phyloP scores from a whole-genome alignment of 2,329 filamentous ascomycete species.

The Myriosclerotinia scirpicola region DNA sequence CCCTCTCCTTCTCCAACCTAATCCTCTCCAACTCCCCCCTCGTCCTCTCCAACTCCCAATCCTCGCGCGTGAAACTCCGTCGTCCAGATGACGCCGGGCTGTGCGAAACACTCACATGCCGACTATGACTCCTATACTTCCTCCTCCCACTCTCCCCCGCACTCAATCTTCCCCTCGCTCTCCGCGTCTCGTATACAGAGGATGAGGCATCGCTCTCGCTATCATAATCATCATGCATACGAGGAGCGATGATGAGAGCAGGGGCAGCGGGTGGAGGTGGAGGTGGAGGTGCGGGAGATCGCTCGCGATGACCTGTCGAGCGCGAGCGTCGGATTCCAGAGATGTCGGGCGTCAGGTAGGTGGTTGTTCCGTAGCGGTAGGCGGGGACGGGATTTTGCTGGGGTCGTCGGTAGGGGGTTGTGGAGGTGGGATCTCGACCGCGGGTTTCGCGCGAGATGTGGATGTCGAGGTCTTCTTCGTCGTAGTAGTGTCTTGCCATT shows the following conservation, averaged over 20 bases:
- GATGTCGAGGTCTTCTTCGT: slow-evolving; percentile 58
- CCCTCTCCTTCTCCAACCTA: slow-evolving; percentile 42
- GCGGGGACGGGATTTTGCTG: slow-evolving; percentile 27
- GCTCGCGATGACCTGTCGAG: slow-evolving; percentile 26
- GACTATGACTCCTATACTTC: slow-evolving; percentile 18
- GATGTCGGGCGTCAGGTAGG: slow-evolving; percentile 33
- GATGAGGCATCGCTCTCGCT: slow-evolving; percentile 19
- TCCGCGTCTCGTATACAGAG: neutral
- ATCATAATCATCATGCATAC: slow-evolving; percentile 11
- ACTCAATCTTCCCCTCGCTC: slow-evolving; percentile 33
- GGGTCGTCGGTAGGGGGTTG: slow-evolving; percentile 32
- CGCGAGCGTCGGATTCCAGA: slow-evolving; percentile 29
- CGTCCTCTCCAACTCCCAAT: slow-evolving; percentile 46
- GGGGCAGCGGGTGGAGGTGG: slow-evolving; percentile 31
- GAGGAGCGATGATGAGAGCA: slow-evolving; percentile 51
- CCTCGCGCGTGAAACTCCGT: slow-evolving; percentile 35
- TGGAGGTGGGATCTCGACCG: slow-evolving; percentile 44
- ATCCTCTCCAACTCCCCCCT: slow-evolving; percentile 49
- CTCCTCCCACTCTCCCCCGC: neutral
- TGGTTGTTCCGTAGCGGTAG: slow-evolving; percentile 21
- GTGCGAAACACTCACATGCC: slow-evolving; percentile 21
- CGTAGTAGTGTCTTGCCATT: slow-evolving; percentile 42
- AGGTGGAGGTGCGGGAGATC: slow-evolving; percentile 8
- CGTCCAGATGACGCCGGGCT: neutral
- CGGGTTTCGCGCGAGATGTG: slow-evolving; percentile 40